A percentile compares a stretch with the other conserved stretches of the same genome.
These are phyloP conservation scores for Drechslera avenae DNA, from an alignment of 2,329 filamentous ascomycete genomes.

Conservation along the genomic window DNA sequence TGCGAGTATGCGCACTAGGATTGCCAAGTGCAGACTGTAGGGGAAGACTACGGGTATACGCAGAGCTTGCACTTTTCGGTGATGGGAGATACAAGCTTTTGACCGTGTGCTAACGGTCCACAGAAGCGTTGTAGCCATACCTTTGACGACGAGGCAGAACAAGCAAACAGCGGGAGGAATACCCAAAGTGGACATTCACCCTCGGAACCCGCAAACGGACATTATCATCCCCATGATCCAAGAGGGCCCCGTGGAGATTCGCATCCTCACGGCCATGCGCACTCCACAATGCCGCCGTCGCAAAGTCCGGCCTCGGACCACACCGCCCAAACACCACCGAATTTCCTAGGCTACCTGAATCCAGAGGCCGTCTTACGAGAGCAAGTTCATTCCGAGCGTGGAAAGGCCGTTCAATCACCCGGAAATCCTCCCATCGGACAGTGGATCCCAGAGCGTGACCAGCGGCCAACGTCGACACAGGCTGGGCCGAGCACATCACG, in stretches of 20 bases:
- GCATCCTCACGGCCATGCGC: slow-evolving; percentile 30
- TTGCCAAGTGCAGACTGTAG: no score
- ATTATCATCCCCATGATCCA: slow-evolving; percentile 35
- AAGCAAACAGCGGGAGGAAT: slow-evolving; percentile 41
- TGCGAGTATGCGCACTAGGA: no score
- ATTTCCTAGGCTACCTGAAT: slow-evolving; percentile 54
- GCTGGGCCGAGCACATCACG: slow-evolving; percentile 31
- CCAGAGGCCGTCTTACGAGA: slow-evolving; percentile 55
- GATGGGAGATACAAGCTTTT: slow-evolving; percentile 9
- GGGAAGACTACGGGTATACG: background rate
- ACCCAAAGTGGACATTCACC: slow-evolving; percentile 45
- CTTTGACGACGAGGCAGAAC: slow-evolving; percentile 45
- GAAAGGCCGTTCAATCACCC: slow-evolving; percentile 38
- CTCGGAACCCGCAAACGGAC: slow-evolving; percentile 25
- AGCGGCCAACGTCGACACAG: slow-evolving; percentile 27
- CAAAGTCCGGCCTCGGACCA: slow-evolving; percentile 39
- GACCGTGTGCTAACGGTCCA: slow-evolving; percentile 26
- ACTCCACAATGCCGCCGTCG: slow-evolving; percentile 40
- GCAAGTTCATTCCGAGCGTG: slow-evolving; percentile 45
- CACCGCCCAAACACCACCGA: slow-evolving; percentile 44
- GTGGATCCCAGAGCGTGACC: slow-evolving; percentile 43
- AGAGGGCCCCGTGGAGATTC: slow-evolving; percentile 31
- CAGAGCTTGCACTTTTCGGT: background rate
- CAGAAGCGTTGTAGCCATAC: slow-evolving; percentile 52
- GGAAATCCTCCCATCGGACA: slow-evolving; percentile 41